Conservation (phyloP, 2,329 filamentous ascomycete genomes). For the Alternaria hordeiaustralica region DNA sequence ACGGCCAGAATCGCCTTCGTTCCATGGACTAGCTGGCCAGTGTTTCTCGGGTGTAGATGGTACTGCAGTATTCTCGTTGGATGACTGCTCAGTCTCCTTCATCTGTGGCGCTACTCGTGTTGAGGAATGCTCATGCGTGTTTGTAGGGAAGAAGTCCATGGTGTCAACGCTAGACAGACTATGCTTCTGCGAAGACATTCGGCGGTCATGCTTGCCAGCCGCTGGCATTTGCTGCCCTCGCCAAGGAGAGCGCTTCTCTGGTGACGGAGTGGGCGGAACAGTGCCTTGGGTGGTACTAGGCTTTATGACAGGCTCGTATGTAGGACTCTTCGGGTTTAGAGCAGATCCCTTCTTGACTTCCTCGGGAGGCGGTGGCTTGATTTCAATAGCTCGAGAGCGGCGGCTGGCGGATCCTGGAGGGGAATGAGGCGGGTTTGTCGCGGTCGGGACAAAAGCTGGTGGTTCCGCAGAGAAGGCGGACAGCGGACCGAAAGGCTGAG, state of each 20-base stretch:
- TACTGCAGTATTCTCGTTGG: conserved; percentile 23
- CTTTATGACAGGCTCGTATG: conserved; percentile 45
- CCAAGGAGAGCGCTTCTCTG: conserved; percentile 40
- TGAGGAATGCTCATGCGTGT: conserved; percentile 51
- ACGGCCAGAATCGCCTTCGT: conserved; percentile 31
- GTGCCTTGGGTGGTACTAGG: conserved; percentile 14
- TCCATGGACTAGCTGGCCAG: conserved; percentile 47
- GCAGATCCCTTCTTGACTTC: conserved; percentile 36
- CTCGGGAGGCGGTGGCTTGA: conserved; percentile 47
- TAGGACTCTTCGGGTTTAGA: conserved; percentile 50
- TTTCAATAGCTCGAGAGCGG: conserved; percentile 50
- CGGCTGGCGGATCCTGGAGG: conserved; percentile 44
- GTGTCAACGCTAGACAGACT: conserved; percentile 51
- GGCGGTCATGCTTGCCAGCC: conserved; percentile 21
- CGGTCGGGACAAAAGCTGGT: conserved; percentile 27
- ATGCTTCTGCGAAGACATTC: conserved; percentile 37
- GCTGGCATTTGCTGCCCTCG: conserved; percentile 24
- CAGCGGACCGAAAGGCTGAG: conserved; percentile 26
- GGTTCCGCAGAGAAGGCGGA: conserved; percentile 27
- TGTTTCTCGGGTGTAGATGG: conserved; percentile 46
- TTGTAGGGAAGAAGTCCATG: conserved; percentile 51
- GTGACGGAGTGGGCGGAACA: conserved; percentile 42
- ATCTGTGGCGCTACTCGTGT: conserved; percentile 38
- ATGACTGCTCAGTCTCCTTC: conserved; percentile 16
- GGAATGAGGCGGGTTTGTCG: conserved; percentile 27